Evolutionary conservation across 768 basidiomycete genomes (phyloP).

Genomic region (Cubamyces sp.): DNA sequence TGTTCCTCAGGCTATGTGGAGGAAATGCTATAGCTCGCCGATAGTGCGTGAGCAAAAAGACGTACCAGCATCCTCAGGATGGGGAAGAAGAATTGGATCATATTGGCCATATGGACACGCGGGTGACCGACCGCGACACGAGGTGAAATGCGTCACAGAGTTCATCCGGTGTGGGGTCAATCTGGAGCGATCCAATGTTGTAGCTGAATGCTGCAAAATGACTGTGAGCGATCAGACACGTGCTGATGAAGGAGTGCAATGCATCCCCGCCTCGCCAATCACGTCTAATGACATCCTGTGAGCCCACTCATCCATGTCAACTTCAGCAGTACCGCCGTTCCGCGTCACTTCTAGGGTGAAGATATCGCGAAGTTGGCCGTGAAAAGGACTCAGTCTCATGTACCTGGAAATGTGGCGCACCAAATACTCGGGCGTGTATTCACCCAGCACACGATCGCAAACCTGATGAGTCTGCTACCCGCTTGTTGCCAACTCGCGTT

Average conservation of each 20-base stretch:
- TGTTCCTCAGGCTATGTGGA: constrained; percentile 9
- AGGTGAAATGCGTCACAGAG: constrained; percentile 36
- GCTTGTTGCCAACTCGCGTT: too few relatives aligned
- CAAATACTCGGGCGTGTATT: too few relatives aligned
- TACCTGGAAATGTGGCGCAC: too few relatives aligned
- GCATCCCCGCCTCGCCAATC: constrained; percentile 44
- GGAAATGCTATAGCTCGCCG: too few relatives aligned
- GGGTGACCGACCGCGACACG: constrained; percentile 25
- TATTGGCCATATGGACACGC: constrained; percentile 1
- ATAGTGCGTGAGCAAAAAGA: not conserved
- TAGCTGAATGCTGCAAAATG: constrained; percentile 38
- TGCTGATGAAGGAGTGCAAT: too few relatives aligned
- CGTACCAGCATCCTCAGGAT: constrained; percentile 28
- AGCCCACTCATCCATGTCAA: constrained; percentile 41
- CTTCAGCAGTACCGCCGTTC: constrained; percentile 23
- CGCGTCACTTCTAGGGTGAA: constrained; percentile 37
- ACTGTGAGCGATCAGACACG: not conserved
- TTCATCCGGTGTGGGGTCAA: constrained; percentile 33
- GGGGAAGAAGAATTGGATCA: constrained; percentile 26
- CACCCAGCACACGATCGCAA: too few relatives aligned
- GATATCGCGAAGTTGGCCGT: constrained; percentile 30
- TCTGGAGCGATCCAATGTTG: constrained; percentile 35
- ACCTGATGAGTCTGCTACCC: too few relatives aligned
- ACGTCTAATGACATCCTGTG: constrained; percentile 43
- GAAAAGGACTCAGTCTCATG: too few relatives aligned